These are phyloP conservation scores for Fragosphaeria purpurea DNA, from an alignment of 2,329 filamentous ascomycete genomes.

Conservation along the genomic window DNA sequence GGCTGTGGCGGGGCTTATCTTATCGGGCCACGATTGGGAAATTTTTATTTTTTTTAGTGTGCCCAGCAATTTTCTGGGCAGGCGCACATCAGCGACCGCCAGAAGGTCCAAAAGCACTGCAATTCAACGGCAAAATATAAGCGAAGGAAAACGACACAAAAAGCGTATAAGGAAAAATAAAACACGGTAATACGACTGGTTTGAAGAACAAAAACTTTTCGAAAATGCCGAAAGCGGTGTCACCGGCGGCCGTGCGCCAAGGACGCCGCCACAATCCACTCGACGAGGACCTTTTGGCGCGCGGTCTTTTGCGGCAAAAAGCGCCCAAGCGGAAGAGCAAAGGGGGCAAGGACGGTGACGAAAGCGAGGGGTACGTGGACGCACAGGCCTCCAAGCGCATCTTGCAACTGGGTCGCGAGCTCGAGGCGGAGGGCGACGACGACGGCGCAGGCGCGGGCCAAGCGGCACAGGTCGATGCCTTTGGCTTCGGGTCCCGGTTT, in stretches of 20 bases:
- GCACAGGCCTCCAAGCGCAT: constrained; percentile 83
- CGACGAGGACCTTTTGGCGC: constrained; percentile 71
- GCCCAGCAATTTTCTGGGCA: too few relatives aligned
- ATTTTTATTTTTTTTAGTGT: too few relatives aligned
- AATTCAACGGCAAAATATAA: too few relatives aligned
- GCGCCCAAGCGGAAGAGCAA: constrained; percentile 60
- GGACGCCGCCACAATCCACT: constrained; percentile 79
- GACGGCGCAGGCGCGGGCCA: constrained; percentile 15
- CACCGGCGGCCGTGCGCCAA: constrained; percentile 41
- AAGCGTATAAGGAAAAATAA: too few relatives aligned
- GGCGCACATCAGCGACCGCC: too few relatives aligned
- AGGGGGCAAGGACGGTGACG: constrained; percentile 47
- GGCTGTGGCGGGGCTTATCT: too few relatives aligned
- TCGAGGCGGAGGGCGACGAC: constrained; percentile 64
- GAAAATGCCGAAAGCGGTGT: constrained; percentile 71
- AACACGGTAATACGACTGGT: too few relatives aligned
- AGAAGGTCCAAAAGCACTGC: too few relatives aligned
- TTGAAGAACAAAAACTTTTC: too few relatives aligned
- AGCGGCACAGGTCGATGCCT: constrained; percentile 52
- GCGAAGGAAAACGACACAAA: too few relatives aligned
- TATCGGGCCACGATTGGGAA: too few relatives aligned
- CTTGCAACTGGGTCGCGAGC: constrained; percentile 75
- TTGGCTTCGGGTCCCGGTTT: constrained; percentile 72
- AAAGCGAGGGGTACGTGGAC: constrained; percentile 68
- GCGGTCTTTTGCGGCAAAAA: constrained; percentile 62